Evolutionary conservation across 1,139 yeast species (phyloP).

Genomic region (Debaryomyces subglobosus): DNA sequence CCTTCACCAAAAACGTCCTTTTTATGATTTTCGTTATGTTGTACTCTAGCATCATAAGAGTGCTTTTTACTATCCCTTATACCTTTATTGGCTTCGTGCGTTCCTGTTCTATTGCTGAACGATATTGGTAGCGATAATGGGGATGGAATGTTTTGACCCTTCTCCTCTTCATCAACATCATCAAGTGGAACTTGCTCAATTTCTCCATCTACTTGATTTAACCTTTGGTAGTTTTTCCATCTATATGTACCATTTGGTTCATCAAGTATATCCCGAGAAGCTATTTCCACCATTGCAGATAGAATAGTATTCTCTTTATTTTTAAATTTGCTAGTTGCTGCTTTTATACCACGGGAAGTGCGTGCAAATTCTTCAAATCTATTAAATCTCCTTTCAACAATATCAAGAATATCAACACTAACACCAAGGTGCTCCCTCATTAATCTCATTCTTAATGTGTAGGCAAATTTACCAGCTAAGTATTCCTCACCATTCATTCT

Average conservation of each 20-base stretch:
- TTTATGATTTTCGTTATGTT: slow-evolving; percentile 62
- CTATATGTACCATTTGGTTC: slow-evolving; percentile 47
- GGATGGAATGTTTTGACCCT: slow-evolving; percentile 30
- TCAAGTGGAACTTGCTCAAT: slow-evolving; percentile 28
- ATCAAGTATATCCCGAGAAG: slow-evolving; percentile 65
- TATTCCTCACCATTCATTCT: slow-evolving; percentile 83
- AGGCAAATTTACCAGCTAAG: slow-evolving; percentile 85
- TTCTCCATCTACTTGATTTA: slow-evolving; percentile 17
- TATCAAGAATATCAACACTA: slow-evolving; percentile 83
- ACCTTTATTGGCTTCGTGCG: slow-evolving; percentile 74
- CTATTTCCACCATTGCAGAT: slow-evolving; percentile 76
- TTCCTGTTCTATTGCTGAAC: slow-evolving; percentile 85
- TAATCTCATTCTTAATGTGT: slow-evolving; percentile 81
- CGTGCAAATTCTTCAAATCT: slow-evolving; percentile 61
- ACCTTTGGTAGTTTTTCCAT: slow-evolving; percentile 47
- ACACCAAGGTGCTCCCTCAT: slow-evolving; percentile 98
- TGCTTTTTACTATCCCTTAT: slow-evolving; percentile 80
- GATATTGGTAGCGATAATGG: slow-evolving; percentile 58
- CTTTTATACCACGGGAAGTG: slow-evolving; percentile 43
- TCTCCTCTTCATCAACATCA: slow-evolving; percentile 32
- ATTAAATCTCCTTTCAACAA: slow-evolving; percentile 75
- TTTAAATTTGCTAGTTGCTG: slow-evolving; percentile 45
- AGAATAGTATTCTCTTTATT: slow-evolving; percentile 35
- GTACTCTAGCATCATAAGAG: slow-evolving; percentile 80
- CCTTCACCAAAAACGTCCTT: slow-evolving; percentile 81